Evolutionary conservation across 2,329 filamentous ascomycete species (phyloP).

Genomic region (Stylonectria norvegica): DNA sequence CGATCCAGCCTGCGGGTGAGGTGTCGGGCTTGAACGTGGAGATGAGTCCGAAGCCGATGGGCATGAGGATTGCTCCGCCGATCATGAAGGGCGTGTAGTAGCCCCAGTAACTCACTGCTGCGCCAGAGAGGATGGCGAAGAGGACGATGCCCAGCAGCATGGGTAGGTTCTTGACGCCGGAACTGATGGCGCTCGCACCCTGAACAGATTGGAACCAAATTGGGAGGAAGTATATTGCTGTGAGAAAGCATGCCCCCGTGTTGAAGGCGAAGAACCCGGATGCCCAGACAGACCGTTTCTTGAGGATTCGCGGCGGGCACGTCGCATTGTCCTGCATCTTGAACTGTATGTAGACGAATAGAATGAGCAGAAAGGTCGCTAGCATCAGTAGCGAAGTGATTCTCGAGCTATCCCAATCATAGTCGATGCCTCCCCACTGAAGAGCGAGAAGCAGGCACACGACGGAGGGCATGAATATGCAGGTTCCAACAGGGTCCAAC

Average conservation of each 20-base stretch:
- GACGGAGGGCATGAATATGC: conserved; percentile 35
- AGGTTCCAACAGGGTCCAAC: conserved; percentile 31
- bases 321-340: conserved; percentile 40
- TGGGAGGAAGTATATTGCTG: conserved; percentile 38
- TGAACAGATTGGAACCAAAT: conserved; percentile 48
- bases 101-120: conserved; percentile 36
- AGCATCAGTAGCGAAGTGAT: conserved; percentile 32
- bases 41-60: conserved; percentile 40
- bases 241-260: conserved; percentile 34
- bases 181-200: conserved; percentile 36
- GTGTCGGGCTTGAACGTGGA: conserved; percentile 38
- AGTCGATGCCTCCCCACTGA: conserved; percentile 45
- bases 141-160: conserved; percentile 38
- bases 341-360: conserved; percentile 39
- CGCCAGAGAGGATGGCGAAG: conserved; percentile 33
- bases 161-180: conserved; percentile 41
- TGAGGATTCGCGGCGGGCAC: conserved; percentile 41
- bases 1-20: conserved; percentile 38
- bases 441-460: conserved; percentile 49
- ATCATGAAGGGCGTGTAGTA: conserved; percentile 46
- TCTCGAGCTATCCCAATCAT: conserved; percentile 25
- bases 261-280: conserved; percentile 36
- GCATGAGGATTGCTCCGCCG: conserved; percentile 30
- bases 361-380: conserved; percentile 29
- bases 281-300: conserved; percentile 38